Conservation (phyloP, 2,329 filamentous ascomycete genomes). For the Harringtonia aguacate region DNA sequence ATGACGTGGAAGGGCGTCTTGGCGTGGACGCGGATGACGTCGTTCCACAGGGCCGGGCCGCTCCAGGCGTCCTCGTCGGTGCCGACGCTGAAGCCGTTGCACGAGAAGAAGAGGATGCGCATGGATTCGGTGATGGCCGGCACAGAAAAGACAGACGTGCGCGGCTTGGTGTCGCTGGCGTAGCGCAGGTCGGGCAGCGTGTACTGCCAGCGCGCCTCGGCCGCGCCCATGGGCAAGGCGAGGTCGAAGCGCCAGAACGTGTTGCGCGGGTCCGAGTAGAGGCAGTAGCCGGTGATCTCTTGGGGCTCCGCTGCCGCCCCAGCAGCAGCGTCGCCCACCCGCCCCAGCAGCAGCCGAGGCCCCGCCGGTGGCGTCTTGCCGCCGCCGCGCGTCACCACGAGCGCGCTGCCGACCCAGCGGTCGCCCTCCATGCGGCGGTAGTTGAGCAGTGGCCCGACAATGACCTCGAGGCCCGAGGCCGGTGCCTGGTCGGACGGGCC, state of each 20-base stretch:
- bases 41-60: slow-evolving; percentile 89
- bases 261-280: slow-evolving; percentile 55
- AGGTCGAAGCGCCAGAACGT: slow-evolving; percentile 95
- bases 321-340: slow-evolving; percentile 17
- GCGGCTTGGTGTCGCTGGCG: slow-evolving; percentile 39
- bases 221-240: slow-evolving; percentile 59
- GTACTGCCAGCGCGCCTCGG: slow-evolving; percentile 73
- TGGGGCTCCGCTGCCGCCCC: slow-evolving; percentile 15
- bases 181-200: slow-evolving; percentile 53
- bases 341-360: slow-evolving; percentile 48
- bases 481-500: no score
- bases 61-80: slow-evolving; percentile 80
- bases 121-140: slow-evolving; percentile 77
- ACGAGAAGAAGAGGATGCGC: slow-evolving; percentile 98
- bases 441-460: slow-evolving; percentile 66
- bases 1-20: slow-evolving; percentile 87
- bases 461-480: no score
- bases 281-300: slow-evolving; percentile 40
- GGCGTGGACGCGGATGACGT: slow-evolving; percentile 74
- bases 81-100: slow-evolving; percentile 89
- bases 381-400: slow-evolving; percentile 70
- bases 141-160: slow-evolving; percentile 68
- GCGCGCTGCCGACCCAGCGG: slow-evolving; percentile 73
- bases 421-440: slow-evolving; percentile 61
- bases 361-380: slow-evolving; percentile 44